Evolutionary conservation across 2,329 filamentous ascomycete genomes (phyloP).

Genomic region (Trichoderma polysporum): DNA sequence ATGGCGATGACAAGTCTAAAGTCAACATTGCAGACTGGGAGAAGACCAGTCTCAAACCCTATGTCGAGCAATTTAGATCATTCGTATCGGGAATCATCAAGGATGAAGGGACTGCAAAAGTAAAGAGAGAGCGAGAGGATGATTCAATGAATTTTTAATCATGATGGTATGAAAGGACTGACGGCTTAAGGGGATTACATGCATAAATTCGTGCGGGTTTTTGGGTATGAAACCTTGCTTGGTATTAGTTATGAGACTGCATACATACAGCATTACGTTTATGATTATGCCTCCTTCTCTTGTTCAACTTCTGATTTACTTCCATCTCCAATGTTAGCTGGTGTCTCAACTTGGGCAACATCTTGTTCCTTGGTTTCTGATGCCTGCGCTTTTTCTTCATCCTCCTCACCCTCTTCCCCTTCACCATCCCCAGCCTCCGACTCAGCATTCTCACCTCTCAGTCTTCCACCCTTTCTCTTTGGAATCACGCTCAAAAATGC

Average conservation of each 20-base stretch:
- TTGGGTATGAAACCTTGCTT: background rate
- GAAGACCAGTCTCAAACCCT: conserved; percentile 92
- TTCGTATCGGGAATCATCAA: conserved; percentile 79
- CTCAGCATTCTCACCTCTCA: conserved; percentile 47
- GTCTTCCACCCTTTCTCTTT: conserved; percentile 77
- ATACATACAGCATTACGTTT: background rate
- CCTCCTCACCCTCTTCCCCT: conserved; percentile 30
- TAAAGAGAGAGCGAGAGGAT: conserved; percentile 58
- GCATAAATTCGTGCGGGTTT: background rate
- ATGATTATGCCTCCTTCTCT: background rate
- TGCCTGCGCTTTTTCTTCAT: conserved; percentile 17
- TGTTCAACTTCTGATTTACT: conserved; percentile 8
- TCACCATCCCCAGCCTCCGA: conserved; percentile 28
- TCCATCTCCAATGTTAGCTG: conserved; percentile 14
- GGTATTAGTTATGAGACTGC: background rate
- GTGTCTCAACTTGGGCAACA: background rate
- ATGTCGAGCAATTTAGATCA: conserved; percentile 81
- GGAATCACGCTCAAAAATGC: conserved; percentile 89
- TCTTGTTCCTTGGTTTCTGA: background rate
- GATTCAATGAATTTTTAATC: conserved; percentile 53
- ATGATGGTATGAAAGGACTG: background rate
- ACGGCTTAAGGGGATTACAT: background rate
- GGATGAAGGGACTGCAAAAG: conserved; percentile 61
- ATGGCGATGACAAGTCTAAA: conserved; percentile 40
- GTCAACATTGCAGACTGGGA: conserved; percentile 75